Percentiles rank a stretch among this genome's conserved stretches.
Conservation (phyloP, 179 eudicot species). For the Amaranthus tricolor region DNA sequence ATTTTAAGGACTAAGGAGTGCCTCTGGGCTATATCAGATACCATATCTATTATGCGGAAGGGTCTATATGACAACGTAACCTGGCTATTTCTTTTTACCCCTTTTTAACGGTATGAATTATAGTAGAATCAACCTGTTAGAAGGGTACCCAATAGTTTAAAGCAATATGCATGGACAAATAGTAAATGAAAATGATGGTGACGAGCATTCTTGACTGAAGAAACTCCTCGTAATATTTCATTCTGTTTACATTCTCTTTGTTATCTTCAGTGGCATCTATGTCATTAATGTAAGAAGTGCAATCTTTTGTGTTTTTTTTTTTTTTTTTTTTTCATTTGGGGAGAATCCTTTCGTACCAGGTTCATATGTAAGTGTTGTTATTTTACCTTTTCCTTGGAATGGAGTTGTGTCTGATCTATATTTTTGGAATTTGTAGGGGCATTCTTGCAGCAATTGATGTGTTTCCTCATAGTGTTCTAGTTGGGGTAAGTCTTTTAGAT, state of each 20-base stretch:
- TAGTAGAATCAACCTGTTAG: no score
- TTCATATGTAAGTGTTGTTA: neutral
- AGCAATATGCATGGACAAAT: no score
- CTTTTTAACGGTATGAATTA: no score
- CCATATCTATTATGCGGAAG: no score
- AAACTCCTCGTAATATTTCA: neutral
- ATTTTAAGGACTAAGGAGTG: no score
- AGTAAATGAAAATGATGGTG: no score
- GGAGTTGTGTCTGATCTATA: neutral
- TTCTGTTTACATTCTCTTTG: neutral
- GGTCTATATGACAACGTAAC: no score
- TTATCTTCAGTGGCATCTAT: neutral
- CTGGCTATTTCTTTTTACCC: no score
- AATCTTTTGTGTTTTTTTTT: neutral
- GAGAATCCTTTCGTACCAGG: neutral
- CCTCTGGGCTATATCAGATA: no score
- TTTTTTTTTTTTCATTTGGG: neutral
- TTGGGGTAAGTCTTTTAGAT: slow-evolving; percentile 67
- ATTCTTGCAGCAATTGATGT: slow-evolving; percentile 90
- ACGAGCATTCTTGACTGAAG: no score
- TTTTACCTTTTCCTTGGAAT: neutral
- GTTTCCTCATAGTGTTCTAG: slow-evolving; percentile 67
- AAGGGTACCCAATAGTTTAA: no score
- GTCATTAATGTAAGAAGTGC: neutral
- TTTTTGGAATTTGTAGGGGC: slow-evolving; percentile 51